phyloP scores from a whole-genome alignment of 305 asterid species.

The Caryopteris hybrid region DNA sequence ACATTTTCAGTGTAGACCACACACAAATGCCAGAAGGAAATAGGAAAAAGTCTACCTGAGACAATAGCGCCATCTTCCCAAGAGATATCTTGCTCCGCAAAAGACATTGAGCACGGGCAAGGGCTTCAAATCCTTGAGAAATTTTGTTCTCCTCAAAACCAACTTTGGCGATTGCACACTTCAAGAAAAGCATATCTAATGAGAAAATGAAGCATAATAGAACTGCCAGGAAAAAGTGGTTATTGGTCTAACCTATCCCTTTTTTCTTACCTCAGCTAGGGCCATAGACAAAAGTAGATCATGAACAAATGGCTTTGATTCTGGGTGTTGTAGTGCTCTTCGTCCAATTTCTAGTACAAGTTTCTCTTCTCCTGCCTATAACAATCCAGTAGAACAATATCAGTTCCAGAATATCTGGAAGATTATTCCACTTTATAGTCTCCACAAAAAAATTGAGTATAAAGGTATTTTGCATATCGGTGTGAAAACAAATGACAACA shows the following conservation, averaged over 20 bases:
- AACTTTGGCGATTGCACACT: constrained; percentile 93
- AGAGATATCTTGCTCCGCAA: constrained; percentile 87
- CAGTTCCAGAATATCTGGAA: constrained; percentile 21
- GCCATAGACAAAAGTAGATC: constrained; percentile 96
- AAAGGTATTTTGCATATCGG: constrained; percentile 2
- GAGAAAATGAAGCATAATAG: constrained; percentile 73
- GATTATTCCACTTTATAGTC: constrained; percentile 1
- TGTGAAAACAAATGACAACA: constrained; percentile 12
- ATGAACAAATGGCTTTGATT: constrained; percentile 77
- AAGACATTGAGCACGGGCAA: constrained; percentile 95
- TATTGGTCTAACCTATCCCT: constrained; percentile 39
- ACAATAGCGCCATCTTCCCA: constrained; percentile 77
- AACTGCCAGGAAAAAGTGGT: constrained; percentile 38
- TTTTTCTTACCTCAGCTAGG: constrained; percentile 87
- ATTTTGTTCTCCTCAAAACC: constrained; percentile 89
- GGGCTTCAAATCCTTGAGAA: constrained; percentile 98
- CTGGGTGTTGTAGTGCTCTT: constrained; percentile 75
- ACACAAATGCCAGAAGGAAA: neutral
- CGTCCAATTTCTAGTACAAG: constrained; percentile 90
- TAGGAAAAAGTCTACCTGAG: constrained; percentile 56
- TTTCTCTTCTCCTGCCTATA: constrained; percentile 93
- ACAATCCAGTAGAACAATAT: constrained; percentile 27
- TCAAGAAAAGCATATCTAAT: constrained; percentile 74
- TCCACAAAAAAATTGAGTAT: constrained; percentile 16
- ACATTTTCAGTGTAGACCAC: constrained; percentile 1